phyloP scores from a whole-genome alignment of 2,329 filamentous ascomycete species.

The Nemania serpens region DNA sequence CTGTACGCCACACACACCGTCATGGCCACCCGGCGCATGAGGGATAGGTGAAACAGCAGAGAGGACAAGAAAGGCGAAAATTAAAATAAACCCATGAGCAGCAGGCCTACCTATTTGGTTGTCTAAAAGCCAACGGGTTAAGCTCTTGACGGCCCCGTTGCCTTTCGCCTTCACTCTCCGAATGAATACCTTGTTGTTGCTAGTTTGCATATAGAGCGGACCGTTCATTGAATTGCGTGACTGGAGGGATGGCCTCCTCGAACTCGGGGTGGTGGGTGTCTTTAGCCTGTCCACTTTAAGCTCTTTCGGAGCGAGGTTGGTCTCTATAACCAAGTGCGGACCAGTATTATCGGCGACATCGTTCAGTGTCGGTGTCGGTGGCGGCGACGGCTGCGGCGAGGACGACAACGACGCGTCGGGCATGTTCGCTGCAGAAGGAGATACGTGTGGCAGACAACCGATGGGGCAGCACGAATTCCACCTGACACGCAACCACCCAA shows the following conservation, averaged over 20 bases:
- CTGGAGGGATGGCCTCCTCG: conserved; percentile 40
- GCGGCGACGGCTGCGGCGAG: background rate
- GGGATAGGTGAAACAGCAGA: background rate
- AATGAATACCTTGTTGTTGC: conserved; percentile 58
- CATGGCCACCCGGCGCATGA: background rate
- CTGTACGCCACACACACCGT: conserved; percentile 15
- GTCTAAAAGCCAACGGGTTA: conserved; percentile 72
- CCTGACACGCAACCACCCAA: conserved; percentile 3
- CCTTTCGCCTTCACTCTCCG: conserved; percentile 65
- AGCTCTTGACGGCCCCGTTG: conserved; percentile 62
- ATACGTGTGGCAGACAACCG: background rate
- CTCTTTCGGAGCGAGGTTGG: conserved; percentile 20
- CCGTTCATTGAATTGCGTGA: conserved; percentile 54
- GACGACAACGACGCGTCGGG: conserved; percentile 18
- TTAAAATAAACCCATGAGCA: background rate
- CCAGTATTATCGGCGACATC: conserved; percentile 26
- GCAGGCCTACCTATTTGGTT: conserved; percentile 73
- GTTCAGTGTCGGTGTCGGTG: background rate
- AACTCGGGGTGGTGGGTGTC: conserved; percentile 30
- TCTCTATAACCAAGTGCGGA: conserved; percentile 25
- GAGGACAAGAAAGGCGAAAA: background rate
- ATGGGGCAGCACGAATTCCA: conserved; percentile 1
- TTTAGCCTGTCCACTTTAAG: conserved; percentile 36
- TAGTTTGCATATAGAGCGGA: conserved; percentile 62
- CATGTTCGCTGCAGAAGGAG: conserved; percentile 16